These are phyloP conservation scores for Mycena belliarum DNA, from an alignment of 768 basidiomycete species.

Conservation along the genomic window DNA sequence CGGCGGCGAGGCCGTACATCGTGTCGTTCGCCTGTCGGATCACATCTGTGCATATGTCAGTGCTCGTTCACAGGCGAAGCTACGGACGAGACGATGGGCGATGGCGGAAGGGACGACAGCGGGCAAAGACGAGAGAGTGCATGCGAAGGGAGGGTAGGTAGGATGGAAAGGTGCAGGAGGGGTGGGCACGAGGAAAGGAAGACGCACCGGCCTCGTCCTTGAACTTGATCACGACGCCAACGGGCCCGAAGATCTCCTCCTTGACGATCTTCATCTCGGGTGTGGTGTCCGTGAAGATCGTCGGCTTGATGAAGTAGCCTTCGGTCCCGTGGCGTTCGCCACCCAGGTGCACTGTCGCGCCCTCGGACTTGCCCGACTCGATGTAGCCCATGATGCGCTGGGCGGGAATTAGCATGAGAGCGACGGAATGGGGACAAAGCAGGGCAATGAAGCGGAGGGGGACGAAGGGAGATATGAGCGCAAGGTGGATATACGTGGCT, in stretches of 20 bases:
- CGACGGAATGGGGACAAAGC: not conserved
- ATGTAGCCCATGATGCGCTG: slow-evolving; percentile 82
- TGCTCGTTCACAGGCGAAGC: too few species aligned
- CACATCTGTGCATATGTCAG: slow-evolving; percentile 41
- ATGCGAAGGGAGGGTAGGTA: not conserved
- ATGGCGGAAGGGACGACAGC: too few species aligned
- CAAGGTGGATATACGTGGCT: too few species aligned
- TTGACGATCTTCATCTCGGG: slow-evolving; percentile 74
- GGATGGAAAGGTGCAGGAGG: not conserved
- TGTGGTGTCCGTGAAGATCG: slow-evolving; percentile 68
- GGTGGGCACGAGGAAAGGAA: not conserved
- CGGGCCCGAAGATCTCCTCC: slow-evolving; percentile 83
- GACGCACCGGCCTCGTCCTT: slow-evolving; percentile 40
- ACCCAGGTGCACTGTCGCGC: slow-evolving; percentile 66
- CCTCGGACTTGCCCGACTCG: slow-evolving; percentile 67
- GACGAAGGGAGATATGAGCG: too few species aligned
- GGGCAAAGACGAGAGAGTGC: too few species aligned
- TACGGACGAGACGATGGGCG: too few species aligned
- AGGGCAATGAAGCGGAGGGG: not conserved
- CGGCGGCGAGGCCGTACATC: slow-evolving; percentile 75
- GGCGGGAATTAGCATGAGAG: not conserved
- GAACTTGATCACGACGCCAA: slow-evolving; percentile 75
- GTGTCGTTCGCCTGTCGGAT: slow-evolving; percentile 73
- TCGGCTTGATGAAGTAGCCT: slow-evolving; percentile 72
- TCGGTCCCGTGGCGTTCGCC: slow-evolving; percentile 54